Evolutionary conservation across 192 early-diverging fungal genomes (phyloP), one percentile per base, ranked within the genome.

Genomic region (Helicostylum pulchrum): DNA sequence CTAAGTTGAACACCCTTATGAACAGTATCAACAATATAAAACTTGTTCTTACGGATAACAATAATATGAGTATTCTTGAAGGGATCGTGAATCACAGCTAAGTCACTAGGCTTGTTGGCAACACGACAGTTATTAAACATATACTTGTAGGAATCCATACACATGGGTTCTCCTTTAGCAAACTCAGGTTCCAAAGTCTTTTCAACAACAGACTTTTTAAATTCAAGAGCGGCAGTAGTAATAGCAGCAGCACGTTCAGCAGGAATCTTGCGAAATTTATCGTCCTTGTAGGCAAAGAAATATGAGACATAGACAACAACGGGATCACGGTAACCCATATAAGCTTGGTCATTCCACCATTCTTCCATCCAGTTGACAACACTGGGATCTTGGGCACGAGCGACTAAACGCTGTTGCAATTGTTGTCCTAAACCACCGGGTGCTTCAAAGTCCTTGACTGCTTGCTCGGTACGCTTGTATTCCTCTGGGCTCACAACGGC

Each of bases 291-390:
- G 50, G 87, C 83, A 78, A 90, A 99, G 70, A 97, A 99, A 85
- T 99, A 99, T 68, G 89, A 93, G 59, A 99, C 95, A 67, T 92
- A 91, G 70, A 96, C 83, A 44, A 94, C 92, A n/a, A 96, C 91
- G 11, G 95, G 92, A 68, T 99, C 97, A 61, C 95, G 88, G 82
- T 97, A 98, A 26, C 85, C 91, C 77, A 90, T 85, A 78, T 99
- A 99, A 62, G 93, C 92, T 53, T 90, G 83, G 57, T 94, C 93
- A 70, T 92, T 91, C 97, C 97, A 99, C 97, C 97, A 99, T 69
- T 95, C 93, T 73, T 90, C 92, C 53, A 96, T 83, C 90, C 95
- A 99, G 82, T 91, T 93, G 34, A 84, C 83, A 52, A 87, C 82
- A 53, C 83, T 85, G 21, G 90, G 85, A 70, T 86, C 80, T 20